Evolutionary conservation across 192 early-diverging fungal genomes (phyloP).

Genomic region (Neocallimastix lanati): DNA sequence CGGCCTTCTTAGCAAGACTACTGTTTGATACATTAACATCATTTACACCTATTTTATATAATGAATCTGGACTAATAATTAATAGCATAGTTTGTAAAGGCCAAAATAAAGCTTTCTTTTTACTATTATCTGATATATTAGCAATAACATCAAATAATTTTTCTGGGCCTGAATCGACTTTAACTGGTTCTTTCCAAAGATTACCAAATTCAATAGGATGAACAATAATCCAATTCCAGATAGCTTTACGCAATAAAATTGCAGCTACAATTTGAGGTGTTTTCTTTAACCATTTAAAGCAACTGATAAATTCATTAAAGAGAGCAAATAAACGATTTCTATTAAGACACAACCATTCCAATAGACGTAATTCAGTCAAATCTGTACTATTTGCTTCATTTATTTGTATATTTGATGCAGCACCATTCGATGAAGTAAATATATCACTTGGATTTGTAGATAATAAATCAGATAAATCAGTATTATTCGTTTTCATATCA

Average conservation of each 20-base stretch:
- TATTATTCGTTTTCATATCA: neutral
- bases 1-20: slow-evolving; percentile 6
- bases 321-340: slow-evolving; percentile 33
- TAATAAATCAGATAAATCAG: neutral
- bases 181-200: slow-evolving; percentile 38
- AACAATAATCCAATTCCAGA: slow-evolving; percentile 86
- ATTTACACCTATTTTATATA: slow-evolving; percentile 29
- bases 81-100: slow-evolving; percentile 74
- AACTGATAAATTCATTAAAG: neutral
- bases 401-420: slow-evolving; percentile 44
- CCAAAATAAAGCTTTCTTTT: slow-evolving; percentile 57
- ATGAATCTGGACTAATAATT: slow-evolving; percentile 68
- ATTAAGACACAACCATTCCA: slow-evolving; percentile 74
- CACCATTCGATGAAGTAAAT: slow-evolving; percentile 6
- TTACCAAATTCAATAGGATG: slow-evolving; percentile 68
- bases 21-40: neutral
- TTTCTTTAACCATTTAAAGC: slow-evolving; percentile 1
- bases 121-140: slow-evolving; percentile 38
- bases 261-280: slow-evolving; percentile 58
- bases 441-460: slow-evolving; percentile 9
- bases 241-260: slow-evolving; percentile 52
- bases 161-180: slow-evolving; percentile 50
- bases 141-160: slow-evolving; percentile 54
- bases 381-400: slow-evolving; percentile 30
- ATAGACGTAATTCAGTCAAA: slow-evolving; percentile 58